A percentile compares a stretch with the other conserved stretches of the same genome.
Evolutionary conservation across 352 stramenopile genomes (phyloP).

Genomic region (Pythium brassicae): DNA sequence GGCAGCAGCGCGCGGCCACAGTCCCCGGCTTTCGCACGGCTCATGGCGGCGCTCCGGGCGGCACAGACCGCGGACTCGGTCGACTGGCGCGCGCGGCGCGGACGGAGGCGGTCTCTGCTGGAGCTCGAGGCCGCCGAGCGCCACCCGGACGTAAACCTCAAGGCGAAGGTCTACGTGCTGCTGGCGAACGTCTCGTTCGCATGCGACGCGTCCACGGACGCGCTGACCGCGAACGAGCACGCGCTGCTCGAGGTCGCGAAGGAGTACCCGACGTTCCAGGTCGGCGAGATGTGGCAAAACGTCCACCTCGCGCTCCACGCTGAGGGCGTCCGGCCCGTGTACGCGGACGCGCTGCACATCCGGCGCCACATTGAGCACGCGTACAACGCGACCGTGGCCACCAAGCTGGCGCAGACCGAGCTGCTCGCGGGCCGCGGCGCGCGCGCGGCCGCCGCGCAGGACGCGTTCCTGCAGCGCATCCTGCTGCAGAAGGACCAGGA

Average conservation of each 20-base stretch:
- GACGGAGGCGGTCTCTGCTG: constrained; percentile 19
- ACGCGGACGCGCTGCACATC: constrained; percentile 73
- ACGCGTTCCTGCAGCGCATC: constrained; percentile 47
- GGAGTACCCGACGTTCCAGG: constrained; percentile 61
- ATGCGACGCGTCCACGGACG: constrained; percentile 15
- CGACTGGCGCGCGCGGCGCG: neutral
- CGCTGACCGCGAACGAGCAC: constrained; percentile 39
- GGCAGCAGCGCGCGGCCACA: constrained; percentile 23
- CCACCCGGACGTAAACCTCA: constrained; percentile 55
- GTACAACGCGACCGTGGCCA: constrained; percentile 64
- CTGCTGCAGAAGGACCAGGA: constrained; percentile 67
- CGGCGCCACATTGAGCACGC: constrained; percentile 64
- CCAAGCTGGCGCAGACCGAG: constrained; percentile 54
- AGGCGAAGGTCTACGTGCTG: constrained; percentile 67
- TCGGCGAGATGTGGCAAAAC: constrained; percentile 75
- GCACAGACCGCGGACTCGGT: constrained; percentile 18
- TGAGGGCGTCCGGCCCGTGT: constrained; percentile 62
- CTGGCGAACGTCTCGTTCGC: constrained; percentile 60
- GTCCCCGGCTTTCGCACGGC: constrained; percentile 61
- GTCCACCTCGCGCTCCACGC: constrained; percentile 57
- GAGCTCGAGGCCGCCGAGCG: constrained; percentile 26
- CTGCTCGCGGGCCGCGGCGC: constrained; percentile 26
- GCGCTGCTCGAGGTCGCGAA: constrained; percentile 73
- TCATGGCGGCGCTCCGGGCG: constrained; percentile 65
- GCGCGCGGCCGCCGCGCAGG: constrained; percentile 20